Evolutionary conservation across 2,329 filamentous ascomycete genomes (phyloP), one percentile per base, ranked within the genome.

Genomic region (Exophiala xenobiotica): DNA sequence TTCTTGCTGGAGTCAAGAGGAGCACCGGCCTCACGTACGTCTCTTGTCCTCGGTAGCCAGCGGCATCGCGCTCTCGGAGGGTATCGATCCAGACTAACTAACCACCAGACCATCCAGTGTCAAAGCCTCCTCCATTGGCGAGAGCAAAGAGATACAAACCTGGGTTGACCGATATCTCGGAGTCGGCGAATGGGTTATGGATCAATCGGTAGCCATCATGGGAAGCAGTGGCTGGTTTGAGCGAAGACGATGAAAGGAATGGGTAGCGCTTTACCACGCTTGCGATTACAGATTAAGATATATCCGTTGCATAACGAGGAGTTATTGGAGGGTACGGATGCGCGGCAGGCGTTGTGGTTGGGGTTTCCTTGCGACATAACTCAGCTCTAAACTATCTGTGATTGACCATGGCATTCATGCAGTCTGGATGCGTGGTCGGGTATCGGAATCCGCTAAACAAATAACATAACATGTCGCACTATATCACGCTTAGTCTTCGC

Each of bases 1-100:
- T 97, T 70, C 85, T 99, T 61, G 93, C 93, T 31, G 93, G 93
- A 66, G 91, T 99, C 78, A 95, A 95, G 77, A 90, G 93, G 64
- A 96, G 92, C 60, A 97, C 93, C 56, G 93, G 93, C 66, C 80
- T 99, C 75, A 96, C 91, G 93, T 99, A 88, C 82, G 88, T 87
- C 78, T 72, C 81, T 75, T 63, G 53, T 56, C 58, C 63, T n/a
- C n/a, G n/a, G n/a, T n/a, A n/a, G n/a, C n/a, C n/a, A n/a, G n/a
- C n/a, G n/a, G n/a, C n/a, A n/a, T n/a, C n/a, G n/a, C n/a, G n/a
- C n/a, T n/a, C n/a, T n/a, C n/a, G n/a, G n/a, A n/a, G n/a, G n/a
- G n/a, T n/a, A n/a, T n/a, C 27, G 24, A 19, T 51, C 31, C 51
- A 51, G 53, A 60, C 60, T 61, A 52, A 61, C 59, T 63, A 59